phyloP scores from a whole-genome alignment of 1,139 yeast species.

The Saccharomyces hybrid region DNA sequence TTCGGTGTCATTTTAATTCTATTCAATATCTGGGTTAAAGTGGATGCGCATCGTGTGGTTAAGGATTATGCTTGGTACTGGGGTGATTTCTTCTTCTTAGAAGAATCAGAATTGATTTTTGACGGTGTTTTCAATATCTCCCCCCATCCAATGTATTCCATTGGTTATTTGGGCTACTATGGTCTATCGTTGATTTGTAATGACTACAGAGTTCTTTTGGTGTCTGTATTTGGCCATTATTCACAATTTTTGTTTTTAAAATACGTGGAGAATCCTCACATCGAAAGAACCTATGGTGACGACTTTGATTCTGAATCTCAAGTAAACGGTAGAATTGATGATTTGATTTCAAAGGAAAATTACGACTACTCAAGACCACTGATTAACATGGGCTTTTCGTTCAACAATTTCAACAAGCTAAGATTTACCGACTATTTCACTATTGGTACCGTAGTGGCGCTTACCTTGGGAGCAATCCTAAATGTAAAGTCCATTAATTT shows the following conservation, averaged over 20 bases:
- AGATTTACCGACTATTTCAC: conserved; percentile 62
- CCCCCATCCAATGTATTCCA: conserved; percentile 91
- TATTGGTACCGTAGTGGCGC: conserved; percentile 36
- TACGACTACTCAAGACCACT: conserved; percentile 49
- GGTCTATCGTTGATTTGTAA: conserved; percentile 77
- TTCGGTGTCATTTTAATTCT: conserved; percentile 47
- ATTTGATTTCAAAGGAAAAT: conserved; percentile 31
- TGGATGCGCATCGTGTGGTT: conserved; percentile 83
- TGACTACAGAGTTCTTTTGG: conserved; percentile 62
- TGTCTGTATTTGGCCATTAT: conserved; percentile 71
- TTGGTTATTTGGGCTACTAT: conserved; percentile 83
- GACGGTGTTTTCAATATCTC: conserved; percentile 90
- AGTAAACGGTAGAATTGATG: conserved; percentile 26
- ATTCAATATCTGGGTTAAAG: conserved; percentile 79
- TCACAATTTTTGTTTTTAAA: conserved; percentile 73
- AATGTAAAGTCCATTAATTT: conserved; percentile 2
- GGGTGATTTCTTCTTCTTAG: conserved; percentile 88
- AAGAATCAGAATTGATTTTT: conserved; percentile 68
- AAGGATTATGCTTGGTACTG: conserved; percentile 94
- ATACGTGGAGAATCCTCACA: conserved; percentile 80
- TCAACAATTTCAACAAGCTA: conserved; percentile 54
- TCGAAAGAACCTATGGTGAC: conserved; percentile 63
- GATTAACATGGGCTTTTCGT: conserved; percentile 38
- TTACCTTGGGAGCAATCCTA: background rate
- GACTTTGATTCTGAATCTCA: conserved; percentile 15